Base-by-base conservation (phyloP, 2,329 filamentous ascomycete species). In the Dactylonectria macrodidyma region DNA sequence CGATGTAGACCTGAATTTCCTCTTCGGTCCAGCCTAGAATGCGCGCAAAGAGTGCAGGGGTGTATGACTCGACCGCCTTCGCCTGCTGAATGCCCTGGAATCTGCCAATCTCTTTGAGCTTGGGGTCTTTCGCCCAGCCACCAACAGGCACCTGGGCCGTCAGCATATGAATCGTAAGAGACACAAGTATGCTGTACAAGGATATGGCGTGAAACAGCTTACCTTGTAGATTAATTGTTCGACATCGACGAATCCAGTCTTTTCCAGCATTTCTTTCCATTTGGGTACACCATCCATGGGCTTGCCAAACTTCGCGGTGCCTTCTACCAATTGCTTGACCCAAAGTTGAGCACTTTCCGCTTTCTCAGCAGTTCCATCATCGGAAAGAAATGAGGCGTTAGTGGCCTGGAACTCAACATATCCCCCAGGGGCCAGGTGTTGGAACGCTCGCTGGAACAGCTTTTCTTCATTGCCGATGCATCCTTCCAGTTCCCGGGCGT, bases 1-100 rank as follows among this genome's bases (percentile, higher is more conserved):
- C 71, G 62, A 72, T 67, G 1, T 72, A 67, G 0, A 71, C 65
- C 46, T 67, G 67, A n/a, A 72, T 69, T 36, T 72, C 71, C 1
- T 65, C 47, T 6, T 69, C 65, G 2, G 60, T 58, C 71, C 71
- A 72, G 7, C 71, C 71, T 0, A 73, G 65, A 19, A 72, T n/a
- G 7, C 62, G 70, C 1, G 70, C 71, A 36, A 71, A 71, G 1
- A 71, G 60, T 2, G 62, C 68, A 0, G 70, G 70, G 0, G 70
- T 71, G 19, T 71, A 71, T 0, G 70, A 71, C 0, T 47, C 55
- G n/a, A 71, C 62, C 3, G 69, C 68, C 34, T 71, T 66, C 8
- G 56, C 46, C 52, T 71, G 68, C n/a, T 71, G 68, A 1, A 64
- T 56, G 33, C 62, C 47, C 26, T 71, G 57, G 6, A 51, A 66